phyloP scores from a whole-genome alignment of 495 filamentous ascomycete species.

The Patellaria atrata region DNA sequence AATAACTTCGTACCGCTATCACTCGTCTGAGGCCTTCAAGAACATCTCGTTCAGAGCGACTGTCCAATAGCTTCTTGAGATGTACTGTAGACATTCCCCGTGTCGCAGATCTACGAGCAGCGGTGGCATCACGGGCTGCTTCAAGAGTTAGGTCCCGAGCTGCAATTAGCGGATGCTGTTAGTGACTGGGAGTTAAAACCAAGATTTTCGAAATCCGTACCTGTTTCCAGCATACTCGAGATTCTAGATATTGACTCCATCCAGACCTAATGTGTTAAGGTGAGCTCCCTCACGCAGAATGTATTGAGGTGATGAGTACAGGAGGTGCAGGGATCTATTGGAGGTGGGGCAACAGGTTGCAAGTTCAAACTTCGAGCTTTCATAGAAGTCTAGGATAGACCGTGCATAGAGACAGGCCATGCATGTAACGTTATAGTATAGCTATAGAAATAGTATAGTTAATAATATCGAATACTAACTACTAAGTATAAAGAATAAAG shows the following conservation, averaged over 20 bases:
- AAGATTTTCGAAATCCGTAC: constrained; percentile 32
- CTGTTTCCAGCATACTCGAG: constrained; percentile 83
- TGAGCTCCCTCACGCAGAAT: no score
- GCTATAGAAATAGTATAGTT: no score
- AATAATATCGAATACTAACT: no score
- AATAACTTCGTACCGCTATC: constrained; percentile 57
- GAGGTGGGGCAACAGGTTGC: no score
- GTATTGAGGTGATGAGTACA: no score
- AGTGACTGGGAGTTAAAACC: neutral
- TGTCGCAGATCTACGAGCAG: constrained; percentile 35
- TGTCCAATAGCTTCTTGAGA: constrained; percentile 88
- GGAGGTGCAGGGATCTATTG: no score
- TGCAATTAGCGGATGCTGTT: constrained; percentile 27
- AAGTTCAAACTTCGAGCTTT: no score
- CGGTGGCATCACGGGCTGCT: constrained; percentile 51
- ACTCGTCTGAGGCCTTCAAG: constrained; percentile 83
- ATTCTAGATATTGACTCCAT: constrained; percentile 98
- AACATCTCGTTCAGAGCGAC: constrained; percentile 82
- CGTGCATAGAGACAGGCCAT: no score
- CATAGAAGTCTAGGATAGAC: no score
- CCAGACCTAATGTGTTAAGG: no score
- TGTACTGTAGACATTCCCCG: constrained; percentile 41
- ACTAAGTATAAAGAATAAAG: no score
- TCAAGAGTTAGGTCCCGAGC: constrained; percentile 94
- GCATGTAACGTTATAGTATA: no score